Evolutionary conservation across 2,329 filamentous ascomycete species (phyloP).

Genomic region (Cordyceps cateniannulata): DNA sequence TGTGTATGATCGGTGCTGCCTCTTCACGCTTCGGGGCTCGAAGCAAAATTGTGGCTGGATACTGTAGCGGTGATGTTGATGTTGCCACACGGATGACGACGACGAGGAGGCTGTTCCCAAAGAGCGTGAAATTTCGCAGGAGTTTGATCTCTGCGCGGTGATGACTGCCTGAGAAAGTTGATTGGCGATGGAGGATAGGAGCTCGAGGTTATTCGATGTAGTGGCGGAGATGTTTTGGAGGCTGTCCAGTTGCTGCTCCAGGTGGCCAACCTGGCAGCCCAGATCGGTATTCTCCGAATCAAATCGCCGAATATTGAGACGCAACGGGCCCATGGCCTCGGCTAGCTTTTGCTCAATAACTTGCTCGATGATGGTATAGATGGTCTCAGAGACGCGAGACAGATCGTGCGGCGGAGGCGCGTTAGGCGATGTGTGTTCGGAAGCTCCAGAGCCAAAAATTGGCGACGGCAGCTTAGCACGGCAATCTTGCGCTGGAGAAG

Average conservation of each 20-base stretch:
- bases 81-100: background rate
- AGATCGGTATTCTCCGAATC: slow-evolving; percentile 16
- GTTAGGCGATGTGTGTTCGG: background rate
- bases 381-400: slow-evolving; percentile 16
- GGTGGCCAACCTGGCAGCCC: slow-evolving; percentile 13
- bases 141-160: background rate
- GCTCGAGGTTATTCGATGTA: background rate
- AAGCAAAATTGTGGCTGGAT: slow-evolving; percentile 8
- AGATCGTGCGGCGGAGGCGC: background rate
- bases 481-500: background rate
- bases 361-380: slow-evolving; percentile 25
- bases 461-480: no score
- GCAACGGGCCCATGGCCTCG: slow-evolving; percentile 25
- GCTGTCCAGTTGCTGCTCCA: slow-evolving; percentile 15
- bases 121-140: background rate
- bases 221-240: slow-evolving; percentile 17
- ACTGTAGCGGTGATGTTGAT: background rate
- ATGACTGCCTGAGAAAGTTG: slow-evolving; percentile 9
- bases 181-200: background rate
- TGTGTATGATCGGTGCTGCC: background rate
- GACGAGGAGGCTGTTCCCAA: background rate
- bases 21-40: background rate
- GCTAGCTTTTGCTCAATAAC: slow-evolving; percentile 27
- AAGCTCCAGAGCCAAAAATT: background rate
- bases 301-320: slow-evolving; percentile 20